A percentile compares a stretch with the other conserved stretches of the same genome.
Evolutionary conservation across 2,329 filamentous ascomycete genomes (phyloP).

Genomic region (Cladophialophora psammophila): DNA sequence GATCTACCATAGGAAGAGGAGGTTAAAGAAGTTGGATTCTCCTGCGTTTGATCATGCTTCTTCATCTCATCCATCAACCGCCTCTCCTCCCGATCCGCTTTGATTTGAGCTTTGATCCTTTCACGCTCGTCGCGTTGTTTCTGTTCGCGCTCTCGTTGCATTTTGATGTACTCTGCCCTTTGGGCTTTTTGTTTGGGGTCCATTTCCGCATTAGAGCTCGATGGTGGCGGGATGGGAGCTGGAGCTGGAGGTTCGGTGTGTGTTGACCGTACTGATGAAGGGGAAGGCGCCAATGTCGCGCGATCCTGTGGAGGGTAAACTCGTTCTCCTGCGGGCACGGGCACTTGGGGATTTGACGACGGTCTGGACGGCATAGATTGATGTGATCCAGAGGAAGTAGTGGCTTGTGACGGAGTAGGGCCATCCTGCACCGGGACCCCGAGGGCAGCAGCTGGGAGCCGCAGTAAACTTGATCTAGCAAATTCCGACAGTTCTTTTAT

Average conservation of each 20-base stretch:
- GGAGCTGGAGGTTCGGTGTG: slow-evolving; percentile 7
- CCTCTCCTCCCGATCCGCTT: slow-evolving; percentile 76
- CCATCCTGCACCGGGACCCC: slow-evolving; percentile 27
- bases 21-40: slow-evolving; percentile 23
- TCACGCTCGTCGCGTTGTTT: slow-evolving; percentile 73
- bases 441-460: slow-evolving; percentile 33
- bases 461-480: slow-evolving; percentile 30
- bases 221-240: slow-evolving; percentile 14
- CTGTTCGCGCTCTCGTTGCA: slow-evolving; percentile 67
- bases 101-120: slow-evolving; percentile 76
- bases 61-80: slow-evolving; percentile 63
- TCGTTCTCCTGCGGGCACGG: slow-evolving; percentile 6
- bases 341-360: not conserved
- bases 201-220: not conserved
- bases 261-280: slow-evolving; percentile 3
- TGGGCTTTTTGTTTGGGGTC: slow-evolving; percentile 36
- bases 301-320: slow-evolving; percentile 10
- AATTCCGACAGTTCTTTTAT: slow-evolving; percentile 30
- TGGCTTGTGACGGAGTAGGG: not conserved
- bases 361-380: not conserved
- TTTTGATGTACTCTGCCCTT: slow-evolving; percentile 39
- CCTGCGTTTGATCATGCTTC: slow-evolving; percentile 44
- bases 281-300: not conserved
- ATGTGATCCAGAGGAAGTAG: not conserved
- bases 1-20: slow-evolving; percentile 19